Evolutionary conservation across 1,139 yeast genomes (phyloP), one percentile per base, ranked within the genome.

Genomic region (Blastobotrys serpentis): DNA sequence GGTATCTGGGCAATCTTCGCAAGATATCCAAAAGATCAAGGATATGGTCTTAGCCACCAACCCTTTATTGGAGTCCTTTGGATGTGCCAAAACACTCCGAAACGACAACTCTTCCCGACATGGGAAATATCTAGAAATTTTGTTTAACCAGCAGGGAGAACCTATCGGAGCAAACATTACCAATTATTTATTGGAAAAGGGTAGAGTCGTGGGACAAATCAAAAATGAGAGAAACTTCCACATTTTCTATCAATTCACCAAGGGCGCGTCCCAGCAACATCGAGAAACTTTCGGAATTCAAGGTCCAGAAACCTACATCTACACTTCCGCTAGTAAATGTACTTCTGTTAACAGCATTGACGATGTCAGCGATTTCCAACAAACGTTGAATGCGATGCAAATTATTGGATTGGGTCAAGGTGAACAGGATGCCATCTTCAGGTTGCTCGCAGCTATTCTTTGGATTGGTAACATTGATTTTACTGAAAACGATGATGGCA

Each of bases 31-130:
- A 55, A 82, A 82, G 61, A 90, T 92, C 68, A 92, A 90, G 66
- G 97, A 92, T 64, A 92, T 92, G 95, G 98, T 94, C 10, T 76
- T 94, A 56, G 98, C 99, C 23, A 94, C 98, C 1, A 94, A 94
- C 65, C 99, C 99, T 2, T 73, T 94, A 51, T 76, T 94, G 61
- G 99, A 94, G 68, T 85, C 97, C 0, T 92, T 94, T 70, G 99
- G 99, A 17, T 94, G 98, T 76, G 98, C 99, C 13, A 94, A 92
- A 68, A 94, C 99, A 0, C 75, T 94, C 62, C 79, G 98, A 66
- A 94, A 94, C 68, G 88, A 94, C 70, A 94, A 94, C 69, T 88
- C 97, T 18, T 90, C 98, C 13, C 81, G 99, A 65, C 98, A 92
- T 69, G 99, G 99, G 43, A 94, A 94, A 68, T 94, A 94, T 66